These are phyloP conservation scores for Geum urbanum DNA, from an alignment of 306 rosid species.

Conservation along the genomic window DNA sequence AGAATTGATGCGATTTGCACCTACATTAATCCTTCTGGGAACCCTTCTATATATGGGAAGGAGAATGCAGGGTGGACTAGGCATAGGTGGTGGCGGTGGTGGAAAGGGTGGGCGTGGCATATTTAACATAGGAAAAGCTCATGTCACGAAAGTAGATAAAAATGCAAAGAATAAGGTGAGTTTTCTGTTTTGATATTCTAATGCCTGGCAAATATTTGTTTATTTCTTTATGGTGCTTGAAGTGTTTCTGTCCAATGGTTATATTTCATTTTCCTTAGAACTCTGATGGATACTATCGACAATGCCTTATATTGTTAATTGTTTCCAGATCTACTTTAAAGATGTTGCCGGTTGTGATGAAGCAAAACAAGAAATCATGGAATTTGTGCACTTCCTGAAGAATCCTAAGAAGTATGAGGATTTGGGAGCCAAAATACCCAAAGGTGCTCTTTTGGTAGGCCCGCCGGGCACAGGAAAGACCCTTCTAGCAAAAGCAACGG, in stretches of 20 bases:
- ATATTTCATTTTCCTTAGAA: background rate
- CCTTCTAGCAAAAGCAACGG: slow-evolving; percentile 94
- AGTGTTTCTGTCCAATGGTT: background rate
- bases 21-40: slow-evolving; percentile 68
- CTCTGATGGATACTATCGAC: slow-evolving; percentile 10
- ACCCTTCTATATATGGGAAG: slow-evolving; percentile 61
- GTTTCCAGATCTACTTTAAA: slow-evolving; percentile 63
- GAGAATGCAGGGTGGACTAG: slow-evolving; percentile 80
- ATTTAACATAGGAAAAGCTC: slow-evolving; percentile 93
- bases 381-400: slow-evolving; percentile 94
- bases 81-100: slow-evolving; percentile 64
- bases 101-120: slow-evolving; percentile 78
- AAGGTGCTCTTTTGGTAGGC: slow-evolving; percentile 93
- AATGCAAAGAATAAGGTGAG: slow-evolving; percentile 82
- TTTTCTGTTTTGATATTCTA: slow-evolving; percentile 8
- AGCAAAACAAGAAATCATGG: slow-evolving; percentile 96
- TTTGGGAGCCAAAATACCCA: slow-evolving; percentile 92
- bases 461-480: slow-evolving; percentile 99
- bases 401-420: slow-evolving; percentile 91
- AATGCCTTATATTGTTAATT: slow-evolving; percentile 11
- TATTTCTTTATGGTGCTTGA: background rate
- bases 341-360: slow-evolving; percentile 99
- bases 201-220: background rate
- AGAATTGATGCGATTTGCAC: slow-evolving; percentile 72
- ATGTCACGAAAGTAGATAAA: slow-evolving; percentile 79